Evolutionary conservation across 2,329 filamentous ascomycete species (phyloP), one percentile per base, ranked within the genome.

Genomic region (Aquanectria penicillioides): DNA sequence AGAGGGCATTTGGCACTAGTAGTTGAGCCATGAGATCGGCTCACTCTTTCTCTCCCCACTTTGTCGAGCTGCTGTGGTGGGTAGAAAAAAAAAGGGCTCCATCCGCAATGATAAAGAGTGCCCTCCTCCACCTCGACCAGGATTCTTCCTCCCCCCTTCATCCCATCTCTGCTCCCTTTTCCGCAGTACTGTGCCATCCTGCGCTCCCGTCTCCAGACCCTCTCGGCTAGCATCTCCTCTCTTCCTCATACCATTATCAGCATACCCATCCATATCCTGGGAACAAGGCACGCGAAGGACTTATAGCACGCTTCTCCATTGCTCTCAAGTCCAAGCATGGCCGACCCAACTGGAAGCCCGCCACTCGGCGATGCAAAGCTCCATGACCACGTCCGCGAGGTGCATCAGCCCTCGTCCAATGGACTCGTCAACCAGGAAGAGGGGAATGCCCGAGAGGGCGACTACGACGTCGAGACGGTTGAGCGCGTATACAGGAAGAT

Each of bases 401-500:
- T 38, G 31, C 58, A 59, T 58, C 66, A 48, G n/a, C 20, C 61
- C 28, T 49, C 63, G 10, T 57, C 69, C 11, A 48, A 64, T 57
- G 57, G 52, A 55, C 62, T 70, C 46, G 65, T 54, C 48, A 70
- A 68, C 50, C 67, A 72, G 62, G 69, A 71, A 65, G 71, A 72
- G 68, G 71, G 69, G 62, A 62, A 67, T 70, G 63, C 61, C 58
- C 71, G 68, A 58, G 69, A 70, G 71, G 71, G 68, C 63, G 69
- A 83, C 61, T 86, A 84, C 58, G 78, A 81, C 57, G 69, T 80
- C 26, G 81, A 81, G 67, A 80, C 79, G 34, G 78, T 86, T 37
- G 85, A 87, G 70, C 73, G 76, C 34, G 82, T 87, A 36, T 87
- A 87, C 74, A 75, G 77, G 65, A 86, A 86, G 70, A 78, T 87